phyloP scores from a whole-genome alignment of 768 basidiomycete species.

The Ephemerocybe angulata region DNA sequence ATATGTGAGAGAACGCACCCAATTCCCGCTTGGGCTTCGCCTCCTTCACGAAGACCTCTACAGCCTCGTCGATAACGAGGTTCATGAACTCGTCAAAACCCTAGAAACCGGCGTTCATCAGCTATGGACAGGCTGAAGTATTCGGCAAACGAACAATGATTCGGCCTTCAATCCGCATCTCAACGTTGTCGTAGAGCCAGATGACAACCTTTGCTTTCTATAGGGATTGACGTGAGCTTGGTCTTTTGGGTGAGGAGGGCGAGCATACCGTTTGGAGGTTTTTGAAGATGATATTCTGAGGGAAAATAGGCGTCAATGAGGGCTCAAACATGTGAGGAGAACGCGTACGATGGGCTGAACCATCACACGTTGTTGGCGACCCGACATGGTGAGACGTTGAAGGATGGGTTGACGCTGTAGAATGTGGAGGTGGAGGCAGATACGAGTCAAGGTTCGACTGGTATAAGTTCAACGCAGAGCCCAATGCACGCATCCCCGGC shows the following conservation, averaged over 20 bases:
- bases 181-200: slow-evolving; percentile 96
- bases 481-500: background rate
- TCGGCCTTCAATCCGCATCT: slow-evolving; percentile 93
- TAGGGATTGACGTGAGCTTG: slow-evolving; percentile 10
- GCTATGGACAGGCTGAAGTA: slow-evolving; percentile 5
- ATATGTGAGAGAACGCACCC: slow-evolving; percentile 46
- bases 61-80: slow-evolving; percentile 88
- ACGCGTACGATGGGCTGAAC: slow-evolving; percentile 95
- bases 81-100: slow-evolving; percentile 99
- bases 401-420: slow-evolving; percentile 1
- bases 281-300: slow-evolving; percentile 96
- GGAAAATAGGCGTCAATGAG: slow-evolving; percentile 1
- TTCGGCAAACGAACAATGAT: slow-evolving; percentile 64
- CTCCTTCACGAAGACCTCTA: slow-evolving; percentile 89
- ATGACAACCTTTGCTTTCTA: slow-evolving; percentile 84
- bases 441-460: slow-evolving; percentile 9
- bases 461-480: slow-evolving; percentile 5
- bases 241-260: background rate
- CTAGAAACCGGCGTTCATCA: slow-evolving; percentile 39
- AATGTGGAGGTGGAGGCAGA: slow-evolving; percentile 11
- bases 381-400: slow-evolving; percentile 62
- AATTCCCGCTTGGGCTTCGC: slow-evolving; percentile 80
- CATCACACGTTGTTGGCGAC: slow-evolving; percentile 95
- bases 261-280: slow-evolving; percentile 76
- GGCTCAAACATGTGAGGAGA: slow-evolving; percentile 2